These are phyloP conservation scores for Tricholomella constricta DNA, from an alignment of 768 basidiomycete genomes.

Conservation along the genomic window DNA sequence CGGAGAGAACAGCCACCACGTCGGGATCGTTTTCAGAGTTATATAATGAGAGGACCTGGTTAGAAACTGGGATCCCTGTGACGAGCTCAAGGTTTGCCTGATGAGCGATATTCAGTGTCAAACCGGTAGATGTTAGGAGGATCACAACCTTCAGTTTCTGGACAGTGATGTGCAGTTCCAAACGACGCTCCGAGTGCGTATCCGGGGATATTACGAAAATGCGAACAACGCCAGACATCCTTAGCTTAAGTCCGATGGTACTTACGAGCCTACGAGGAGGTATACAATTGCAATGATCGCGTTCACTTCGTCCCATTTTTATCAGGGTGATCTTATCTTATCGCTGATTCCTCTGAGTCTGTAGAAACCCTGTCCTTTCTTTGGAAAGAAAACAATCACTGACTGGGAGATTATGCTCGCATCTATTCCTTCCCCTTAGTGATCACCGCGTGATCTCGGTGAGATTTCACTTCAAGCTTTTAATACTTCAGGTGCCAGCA, in stretches of 20 bases:
- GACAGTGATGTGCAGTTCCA: conserved; percentile 75
- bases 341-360: too few relatives aligned
- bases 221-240: conserved; percentile 23
- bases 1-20: conserved; percentile 56
- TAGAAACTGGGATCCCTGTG: conserved; percentile 82
- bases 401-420: too few relatives aligned
- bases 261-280: too few relatives aligned
- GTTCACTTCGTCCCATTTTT: neutral
- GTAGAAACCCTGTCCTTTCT: too few relatives aligned
- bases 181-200: conserved; percentile 86
- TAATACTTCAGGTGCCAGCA: too few relatives aligned
- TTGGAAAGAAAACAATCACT: too few relatives aligned
- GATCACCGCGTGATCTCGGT: too few relatives aligned
- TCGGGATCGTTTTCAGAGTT: conserved; percentile 55
- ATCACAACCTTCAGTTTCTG: conserved; percentile 77
- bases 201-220: conserved; percentile 85
- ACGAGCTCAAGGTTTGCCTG: conserved; percentile 84
- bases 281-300: neutral
- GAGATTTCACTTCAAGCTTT: too few relatives aligned
- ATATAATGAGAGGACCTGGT: conserved; percentile 69
- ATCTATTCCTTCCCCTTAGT: too few relatives aligned
- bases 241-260: neutral
- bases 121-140: neutral
- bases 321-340: conserved; percentile 4
- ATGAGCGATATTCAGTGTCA: conserved; percentile 10